Base-by-base conservation (phyloP, 2,329 filamentous ascomycete genomes). In the Truncatella angustata region DNA sequence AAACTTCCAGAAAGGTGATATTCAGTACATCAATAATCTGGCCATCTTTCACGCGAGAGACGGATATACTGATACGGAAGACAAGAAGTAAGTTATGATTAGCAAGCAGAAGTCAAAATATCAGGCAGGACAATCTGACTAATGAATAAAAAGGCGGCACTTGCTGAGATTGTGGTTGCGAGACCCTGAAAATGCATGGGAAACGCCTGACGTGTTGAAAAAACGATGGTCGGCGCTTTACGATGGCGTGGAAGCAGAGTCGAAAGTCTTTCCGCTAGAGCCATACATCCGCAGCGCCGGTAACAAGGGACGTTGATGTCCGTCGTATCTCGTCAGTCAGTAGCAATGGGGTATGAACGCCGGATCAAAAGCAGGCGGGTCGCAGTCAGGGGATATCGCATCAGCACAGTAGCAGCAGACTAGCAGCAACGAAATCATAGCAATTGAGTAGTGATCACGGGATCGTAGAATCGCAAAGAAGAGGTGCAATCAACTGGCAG, bases 1-100 rank as follows among this genome's bases (percentile, higher is more conserved):
- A 14, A 65, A 75, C 52, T 77, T 80, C 43, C 70, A 73, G 36
- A 72, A 72, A 52, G 78, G 78, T 0, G 79, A 82, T 57, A 74
- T 83, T 11, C 76, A 79, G 54, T 83, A 75, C 51, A 71, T 76
- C 24, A 83, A 83, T 56, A 83, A 83, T 58, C 60, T 82, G 34
- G 75, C 73, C 37, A 60, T 83, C 2, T 75, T 83, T 39, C 80
- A 84, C 54, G 74, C 76, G 0, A 69, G 80, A 2, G 76, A 74
- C 12, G 74, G 70, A 0, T 83, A 82, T 54, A 66, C 58, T 0
- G 74, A 80, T 51, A 71, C 70, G 0, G 58, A 59, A 0, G 70
- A 73, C 37, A 73, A 76, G 52, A 67, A 70, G 75, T 77, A 62
- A 66, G 74, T 68, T 20, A n/a, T 54, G 77, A 6, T 73, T 78